These are phyloP conservation scores for Fibroporia radiculosa DNA, from an alignment of 768 basidiomycete genomes.

Conservation along the genomic window DNA sequence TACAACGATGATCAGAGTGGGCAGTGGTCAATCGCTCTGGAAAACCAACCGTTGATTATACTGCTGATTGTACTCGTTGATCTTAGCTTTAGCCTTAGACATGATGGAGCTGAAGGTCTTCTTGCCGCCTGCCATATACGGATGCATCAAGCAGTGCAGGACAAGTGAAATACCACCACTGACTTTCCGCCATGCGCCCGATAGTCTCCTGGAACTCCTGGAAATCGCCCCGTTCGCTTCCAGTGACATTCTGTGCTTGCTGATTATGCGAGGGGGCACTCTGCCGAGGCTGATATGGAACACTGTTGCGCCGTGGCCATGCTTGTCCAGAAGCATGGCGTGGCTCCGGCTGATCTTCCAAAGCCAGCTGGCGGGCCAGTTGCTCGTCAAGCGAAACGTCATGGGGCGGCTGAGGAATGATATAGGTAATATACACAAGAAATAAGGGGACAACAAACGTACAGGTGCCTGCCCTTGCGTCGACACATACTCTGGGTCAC, in stretches of 20 bases:
- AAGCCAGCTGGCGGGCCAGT: slow-evolving; percentile 61
- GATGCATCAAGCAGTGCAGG: not conserved
- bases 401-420: not conserved
- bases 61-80: slow-evolving; percentile 69
- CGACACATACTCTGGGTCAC: slow-evolving; percentile 66
- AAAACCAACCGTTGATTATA: slow-evolving; percentile 20
- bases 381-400: slow-evolving; percentile 68
- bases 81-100: slow-evolving; percentile 76
- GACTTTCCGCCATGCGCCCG: slow-evolving; percentile 72
- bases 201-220: slow-evolving; percentile 73
- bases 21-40: not conserved
- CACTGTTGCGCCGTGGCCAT: slow-evolving; percentile 18
- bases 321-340: slow-evolving; percentile 12
- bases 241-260: slow-evolving; percentile 6
- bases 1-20: not conserved
- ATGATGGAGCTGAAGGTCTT: slow-evolving; percentile 68
- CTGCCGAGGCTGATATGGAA: slow-evolving; percentile 13
- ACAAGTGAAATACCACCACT: slow-evolving; percentile 20
- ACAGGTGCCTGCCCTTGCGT: slow-evolving; percentile 24
- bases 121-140: slow-evolving; percentile 40
- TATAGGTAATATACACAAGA: not conserved
- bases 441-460: slow-evolving; percentile 6
- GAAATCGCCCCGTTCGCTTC: slow-evolving; percentile 24
- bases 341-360: slow-evolving; percentile 38
- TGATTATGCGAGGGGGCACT: not conserved